A percentile compares a stretch with the other conserved stretches of the same genome.
These are phyloP conservation scores for Xerophyta viscosa DNA, from an alignment of 106 monocot genomes.

Conservation along the genomic window DNA sequence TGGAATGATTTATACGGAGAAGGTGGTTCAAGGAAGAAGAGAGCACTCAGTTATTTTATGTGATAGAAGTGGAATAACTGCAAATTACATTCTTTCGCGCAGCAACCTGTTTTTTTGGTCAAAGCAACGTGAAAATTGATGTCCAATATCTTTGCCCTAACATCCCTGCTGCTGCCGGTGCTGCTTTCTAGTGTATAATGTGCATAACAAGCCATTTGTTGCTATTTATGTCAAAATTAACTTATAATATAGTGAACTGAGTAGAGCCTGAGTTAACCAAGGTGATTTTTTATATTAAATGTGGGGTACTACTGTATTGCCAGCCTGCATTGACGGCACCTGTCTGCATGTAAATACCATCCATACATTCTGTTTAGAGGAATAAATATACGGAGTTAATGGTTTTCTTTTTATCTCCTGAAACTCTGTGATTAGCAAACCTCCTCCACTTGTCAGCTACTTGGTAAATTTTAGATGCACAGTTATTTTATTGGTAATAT, in stretches of 20 bases:
- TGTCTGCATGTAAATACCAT: conserved; percentile 11
- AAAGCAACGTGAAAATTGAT: not conserved
- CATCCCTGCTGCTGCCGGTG: no score
- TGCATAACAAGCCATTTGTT: not conserved
- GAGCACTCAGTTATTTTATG: conserved; percentile 60
- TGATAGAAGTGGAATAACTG: conserved; percentile 7
- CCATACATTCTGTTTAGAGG: conserved; percentile 10
- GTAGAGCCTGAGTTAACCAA: not conserved
- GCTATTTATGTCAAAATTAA: conserved; percentile 3
- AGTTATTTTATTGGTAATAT: no score
- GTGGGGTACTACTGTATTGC: not conserved
- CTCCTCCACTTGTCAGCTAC: no score
- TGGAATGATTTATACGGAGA: conserved; percentile 73
- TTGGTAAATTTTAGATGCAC: no score
- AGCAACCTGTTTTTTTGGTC: not conserved
- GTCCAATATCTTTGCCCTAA: not conserved
- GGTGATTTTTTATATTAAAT: not conserved
- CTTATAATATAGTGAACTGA: conserved; percentile 5
- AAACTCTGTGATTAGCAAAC: no score
- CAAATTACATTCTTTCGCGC: conserved; percentile 2
- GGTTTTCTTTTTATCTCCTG: no score
- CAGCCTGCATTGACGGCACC: conserved; percentile 1
- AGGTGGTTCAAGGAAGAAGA: conserved; percentile 73
- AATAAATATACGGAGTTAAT: not conserved
- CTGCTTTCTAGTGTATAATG: conserved; percentile 10